A percentile compares a stretch with the other conserved stretches of the same genome.
phyloP scores from a whole-genome alignment of 441 rosid species.

The Pelargonium cotyledonis region DNA sequence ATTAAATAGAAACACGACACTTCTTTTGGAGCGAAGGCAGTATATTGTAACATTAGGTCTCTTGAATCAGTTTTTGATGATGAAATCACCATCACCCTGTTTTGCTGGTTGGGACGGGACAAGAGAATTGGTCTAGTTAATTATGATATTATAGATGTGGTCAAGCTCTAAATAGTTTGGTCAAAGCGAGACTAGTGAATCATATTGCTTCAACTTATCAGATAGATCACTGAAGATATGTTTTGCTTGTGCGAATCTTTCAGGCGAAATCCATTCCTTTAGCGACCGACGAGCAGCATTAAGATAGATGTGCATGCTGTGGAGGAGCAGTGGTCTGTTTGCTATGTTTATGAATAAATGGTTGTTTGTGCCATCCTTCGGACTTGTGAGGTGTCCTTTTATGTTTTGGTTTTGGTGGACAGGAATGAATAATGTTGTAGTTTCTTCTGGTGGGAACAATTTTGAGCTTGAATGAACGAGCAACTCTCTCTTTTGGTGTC shows the following conservation, averaged over 20 bases:
- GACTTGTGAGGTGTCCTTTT: neutral
- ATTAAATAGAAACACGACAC: too few relatives aligned
- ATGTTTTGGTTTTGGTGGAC: too few relatives aligned
- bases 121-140: neutral
- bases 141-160: neutral
- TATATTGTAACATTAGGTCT: too few relatives aligned
- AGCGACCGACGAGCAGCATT: neutral
- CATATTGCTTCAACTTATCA: too few relatives aligned
- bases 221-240: neutral
- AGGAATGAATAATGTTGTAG: conserved; percentile 25
- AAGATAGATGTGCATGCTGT: too few relatives aligned
- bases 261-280: neutral
- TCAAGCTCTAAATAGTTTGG: neutral
- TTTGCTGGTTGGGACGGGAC: too few relatives aligned
- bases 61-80: too few relatives aligned
- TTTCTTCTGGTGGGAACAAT: neutral
- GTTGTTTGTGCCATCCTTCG: neutral
- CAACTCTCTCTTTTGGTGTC: too few relatives aligned
- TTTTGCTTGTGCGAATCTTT: neutral
- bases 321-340: neutral
- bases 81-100: too few relatives aligned
- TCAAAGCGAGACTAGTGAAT: too few relatives aligned
- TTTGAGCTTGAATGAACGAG: neutral
- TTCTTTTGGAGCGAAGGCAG: too few relatives aligned
- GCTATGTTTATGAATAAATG: neutral